A percentile compares a stretch with the other conserved stretches of the same genome.
phyloP scores from a whole-genome alignment of 768 basidiomycete genomes.

The Macrolepiota dolichaula region DNA sequence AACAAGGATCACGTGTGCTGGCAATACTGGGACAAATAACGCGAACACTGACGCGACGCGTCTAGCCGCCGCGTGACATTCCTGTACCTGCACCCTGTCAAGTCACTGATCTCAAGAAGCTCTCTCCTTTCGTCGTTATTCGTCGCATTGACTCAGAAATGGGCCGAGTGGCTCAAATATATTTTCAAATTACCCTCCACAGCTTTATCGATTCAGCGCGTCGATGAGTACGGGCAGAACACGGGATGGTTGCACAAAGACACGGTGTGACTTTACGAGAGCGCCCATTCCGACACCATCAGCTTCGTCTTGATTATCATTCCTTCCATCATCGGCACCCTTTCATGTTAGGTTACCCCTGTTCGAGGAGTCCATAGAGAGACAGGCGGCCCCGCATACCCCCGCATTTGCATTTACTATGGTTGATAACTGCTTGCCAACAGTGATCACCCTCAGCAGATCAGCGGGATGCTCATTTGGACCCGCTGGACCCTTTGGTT shows the following conservation, averaged over 20 bases:
- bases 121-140: background rate
- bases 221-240: background rate
- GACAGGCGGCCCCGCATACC: background rate
- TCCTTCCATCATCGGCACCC: constrained; percentile 1
- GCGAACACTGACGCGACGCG: constrained; percentile 28
- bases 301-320: constrained; percentile 4
- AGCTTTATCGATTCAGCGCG: constrained; percentile 11
- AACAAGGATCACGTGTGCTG: constrained; percentile 34
- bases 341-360: too few relatives aligned
- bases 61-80: constrained; percentile 10
- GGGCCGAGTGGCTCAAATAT: background rate
- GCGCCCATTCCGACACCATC: background rate
- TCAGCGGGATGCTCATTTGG: background rate
- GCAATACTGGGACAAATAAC: constrained; percentile 32
- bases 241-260: background rate
- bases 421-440: background rate
- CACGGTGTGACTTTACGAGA: background rate
- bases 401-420: background rate
- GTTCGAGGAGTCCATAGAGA: too few relatives aligned
- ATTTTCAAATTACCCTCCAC: background rate
- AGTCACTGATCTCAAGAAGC: background rate
- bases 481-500: too few relatives aligned
- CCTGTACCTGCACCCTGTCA: background rate
- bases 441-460: background rate
- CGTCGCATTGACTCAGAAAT: background rate